Evolutionary conservation across 1,284 basidiomycete genomes (phyloP), one percentile per base, ranked within the genome.

Genomic region (Bondarzewia mesenterica): DNA sequence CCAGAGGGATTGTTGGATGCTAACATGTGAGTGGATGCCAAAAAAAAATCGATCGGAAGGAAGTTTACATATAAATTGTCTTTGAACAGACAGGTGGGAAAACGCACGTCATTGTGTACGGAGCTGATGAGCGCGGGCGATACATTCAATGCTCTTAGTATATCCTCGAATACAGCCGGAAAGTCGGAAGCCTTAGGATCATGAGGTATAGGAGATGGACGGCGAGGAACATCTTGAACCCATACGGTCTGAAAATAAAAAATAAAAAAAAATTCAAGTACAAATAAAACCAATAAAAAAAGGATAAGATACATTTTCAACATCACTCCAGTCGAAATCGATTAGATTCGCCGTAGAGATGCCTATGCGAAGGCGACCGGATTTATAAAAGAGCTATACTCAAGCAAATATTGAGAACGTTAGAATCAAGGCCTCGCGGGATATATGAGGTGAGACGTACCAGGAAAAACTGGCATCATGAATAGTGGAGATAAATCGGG

Each of bases 231-330:
- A 56, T 90, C 88, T 69, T 89, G 87, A 2, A 89, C 62, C 82
- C 86, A 90, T 20, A 78, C 76, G 15, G 78, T 75, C 86, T 89
- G 52, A n/a, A n/a, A n/a, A 7, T 5, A 22, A 25, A 35, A 40
- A 41, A 49, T 41, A 45, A n/a, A n/a, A n/a, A n/a, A n/a, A n/a
- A n/a, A n/a, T n/a, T n/a, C n/a, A n/a, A n/a, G n/a, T n/a, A n/a
- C n/a, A n/a, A n/a, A n/a, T n/a, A n/a, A n/a, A n/a, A n/a, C n/a
- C n/a, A n/a, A n/a, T n/a, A n/a, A n/a, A n/a, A n/a, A n/a, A n/a
- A n/a, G n/a, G n/a, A n/a, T n/a, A n/a, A n/a, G n/a, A 22, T 51
- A 86, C 85, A 60, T 90, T 90, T 63, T 90, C 87, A 52, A 90
- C 86, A 51, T 88, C 79, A 27, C 79, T 70, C 78, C 82, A 90